Percentiles rank a stretch among this genome's conserved stretches.
phyloP scores from a whole-genome alignment of 495 filamentous ascomycete species.

The Amniculicola lignicola region DNA sequence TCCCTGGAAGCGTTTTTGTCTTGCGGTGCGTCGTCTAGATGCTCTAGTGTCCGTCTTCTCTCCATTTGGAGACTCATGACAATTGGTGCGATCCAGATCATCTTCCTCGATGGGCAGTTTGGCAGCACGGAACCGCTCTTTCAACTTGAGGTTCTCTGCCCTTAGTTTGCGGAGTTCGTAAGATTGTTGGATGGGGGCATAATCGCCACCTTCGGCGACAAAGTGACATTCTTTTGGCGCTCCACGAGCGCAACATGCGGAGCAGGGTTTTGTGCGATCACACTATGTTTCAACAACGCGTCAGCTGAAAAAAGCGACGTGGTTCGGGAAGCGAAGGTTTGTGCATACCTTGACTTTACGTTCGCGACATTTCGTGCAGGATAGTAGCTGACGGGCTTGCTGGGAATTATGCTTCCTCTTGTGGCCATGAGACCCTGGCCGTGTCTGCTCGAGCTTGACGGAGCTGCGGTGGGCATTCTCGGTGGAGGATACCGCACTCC shows the following conservation, averaged over 20 bases:
- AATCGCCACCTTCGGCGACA: slow-evolving; percentile 45
- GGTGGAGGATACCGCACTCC: slow-evolving; percentile 6
- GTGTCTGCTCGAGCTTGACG: neutral
- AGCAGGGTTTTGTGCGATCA: slow-evolving; percentile 50
- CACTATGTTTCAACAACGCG: slow-evolving; percentile 35
- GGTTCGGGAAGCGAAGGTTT: no score
- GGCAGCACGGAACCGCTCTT: slow-evolving; percentile 34
- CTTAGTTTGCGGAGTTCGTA: slow-evolving; percentile 43
- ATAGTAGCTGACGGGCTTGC: slow-evolving; percentile 40
- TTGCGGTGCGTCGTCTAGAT: slow-evolving; percentile 22
- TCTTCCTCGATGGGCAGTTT: slow-evolving; percentile 27
- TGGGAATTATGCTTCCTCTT: slow-evolving; percentile 34
- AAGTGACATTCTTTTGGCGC: slow-evolving; percentile 48
- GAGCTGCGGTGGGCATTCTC: slow-evolving; percentile 16
- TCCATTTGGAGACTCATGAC: neutral
- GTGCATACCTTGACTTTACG: slow-evolving; percentile 44
- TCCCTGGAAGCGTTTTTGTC: slow-evolving; percentile 41
- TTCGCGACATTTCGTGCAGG: slow-evolving; percentile 45
- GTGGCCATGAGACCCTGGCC: slow-evolving; percentile 1
- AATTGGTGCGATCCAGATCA: neutral
- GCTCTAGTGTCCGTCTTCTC: slow-evolving; percentile 6
- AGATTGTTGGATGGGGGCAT: slow-evolving; percentile 44
- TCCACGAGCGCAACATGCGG: slow-evolving; percentile 48
- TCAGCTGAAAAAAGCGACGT: neutral
- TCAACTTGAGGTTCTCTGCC: slow-evolving; percentile 37